These are phyloP conservation scores for Auricularia cornea DNA, from an alignment of 768 basidiomycete genomes.

Conservation along the genomic window DNA sequence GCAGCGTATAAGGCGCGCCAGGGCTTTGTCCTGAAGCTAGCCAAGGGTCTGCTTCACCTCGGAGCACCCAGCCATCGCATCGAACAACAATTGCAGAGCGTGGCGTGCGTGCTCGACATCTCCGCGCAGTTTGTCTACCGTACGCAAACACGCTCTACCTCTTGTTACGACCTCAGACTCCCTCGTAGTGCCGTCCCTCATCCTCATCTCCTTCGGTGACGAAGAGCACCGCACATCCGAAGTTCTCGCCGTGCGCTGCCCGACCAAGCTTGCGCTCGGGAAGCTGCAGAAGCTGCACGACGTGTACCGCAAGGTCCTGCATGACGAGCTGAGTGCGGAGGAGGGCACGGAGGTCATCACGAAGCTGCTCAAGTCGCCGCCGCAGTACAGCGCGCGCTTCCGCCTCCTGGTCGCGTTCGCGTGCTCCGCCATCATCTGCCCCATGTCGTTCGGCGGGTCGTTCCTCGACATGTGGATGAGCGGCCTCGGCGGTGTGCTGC, in stretches of 20 bases:
- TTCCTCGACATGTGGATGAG: conserved; percentile 82
- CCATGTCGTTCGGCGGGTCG: conserved; percentile 76
- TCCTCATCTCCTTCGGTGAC: conserved; percentile 36
- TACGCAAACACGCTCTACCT: conserved; percentile 21
- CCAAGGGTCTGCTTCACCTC: conserved; percentile 81
- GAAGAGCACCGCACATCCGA: conserved; percentile 35
- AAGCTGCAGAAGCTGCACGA: conserved; percentile 76
- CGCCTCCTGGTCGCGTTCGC: conserved; percentile 63
- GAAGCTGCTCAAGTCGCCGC: conserved; percentile 50
- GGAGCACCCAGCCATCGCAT: conserved; percentile 92
- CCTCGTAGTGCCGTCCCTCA: conserved; percentile 19
- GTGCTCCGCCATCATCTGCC: conserved; percentile 71
- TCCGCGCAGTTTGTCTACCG: conserved; percentile 84
- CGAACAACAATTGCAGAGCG: conserved; percentile 83
- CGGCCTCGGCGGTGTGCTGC: conserved; percentile 55
- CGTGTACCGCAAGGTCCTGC: conserved; percentile 80
- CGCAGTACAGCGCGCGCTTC: conserved; percentile 53
- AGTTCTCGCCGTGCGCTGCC: conserved; percentile 72
- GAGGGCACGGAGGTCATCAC: conserved; percentile 59
- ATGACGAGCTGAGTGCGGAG: conserved; percentile 84
- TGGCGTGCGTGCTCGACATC: conserved; percentile 82
- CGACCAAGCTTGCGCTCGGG: conserved; percentile 71
- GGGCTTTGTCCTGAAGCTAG: conserved; percentile 77
- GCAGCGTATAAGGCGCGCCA: conserved; percentile 75
- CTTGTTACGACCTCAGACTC: neutral